phyloP scores from a whole-genome alignment of 2,329 filamentous ascomycete species.

The Zymoseptoria ardabiliae region DNA sequence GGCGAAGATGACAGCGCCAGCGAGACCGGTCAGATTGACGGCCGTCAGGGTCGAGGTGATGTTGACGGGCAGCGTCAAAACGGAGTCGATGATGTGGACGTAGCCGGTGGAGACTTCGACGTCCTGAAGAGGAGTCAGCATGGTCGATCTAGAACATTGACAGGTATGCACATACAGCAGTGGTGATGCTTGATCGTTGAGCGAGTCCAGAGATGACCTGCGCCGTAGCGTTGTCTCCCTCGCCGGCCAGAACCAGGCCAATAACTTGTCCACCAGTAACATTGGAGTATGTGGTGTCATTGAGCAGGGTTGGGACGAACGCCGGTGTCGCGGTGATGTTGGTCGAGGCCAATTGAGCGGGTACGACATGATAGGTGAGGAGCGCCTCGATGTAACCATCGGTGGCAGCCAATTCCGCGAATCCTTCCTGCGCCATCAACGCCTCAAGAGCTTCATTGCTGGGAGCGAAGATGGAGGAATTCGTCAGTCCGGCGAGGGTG shows the following conservation, averaged over 20 bases:
- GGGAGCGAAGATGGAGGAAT: constrained; percentile 54
- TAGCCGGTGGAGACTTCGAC: constrained; percentile 30
- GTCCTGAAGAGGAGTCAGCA: constrained; percentile 7
- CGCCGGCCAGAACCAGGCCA: neutral
- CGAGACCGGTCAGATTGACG: constrained; percentile 33
- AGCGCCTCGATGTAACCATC: constrained; percentile 37
- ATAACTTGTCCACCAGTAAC: constrained; percentile 54
- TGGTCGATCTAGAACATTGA: neutral
- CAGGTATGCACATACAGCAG: constrained; percentile 36
- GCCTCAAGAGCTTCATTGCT: constrained; percentile 44
- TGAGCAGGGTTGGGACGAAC: constrained; percentile 46
- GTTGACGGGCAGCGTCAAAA: constrained; percentile 35
- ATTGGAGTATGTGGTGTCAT: constrained; percentile 47
- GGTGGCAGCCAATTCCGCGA: constrained; percentile 31
- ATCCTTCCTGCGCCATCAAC: constrained; percentile 19
- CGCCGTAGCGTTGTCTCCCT: constrained; percentile 35
- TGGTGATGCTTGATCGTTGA: constrained; percentile 42
- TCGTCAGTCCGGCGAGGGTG: constrained; percentile 30
- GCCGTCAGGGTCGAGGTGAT: constrained; percentile 16
- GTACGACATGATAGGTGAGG: constrained; percentile 53
- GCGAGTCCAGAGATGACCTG: constrained; percentile 48
- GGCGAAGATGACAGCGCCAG: constrained; percentile 35
- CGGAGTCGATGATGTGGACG: constrained; percentile 40
- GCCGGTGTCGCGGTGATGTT: constrained; percentile 29
- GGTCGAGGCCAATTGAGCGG: constrained; percentile 42